Evolutionary conservation across 2,329 filamentous ascomycete genomes (phyloP), one percentile per base, ranked within the genome.

Genomic region (Fusarium zealandicum): DNA sequence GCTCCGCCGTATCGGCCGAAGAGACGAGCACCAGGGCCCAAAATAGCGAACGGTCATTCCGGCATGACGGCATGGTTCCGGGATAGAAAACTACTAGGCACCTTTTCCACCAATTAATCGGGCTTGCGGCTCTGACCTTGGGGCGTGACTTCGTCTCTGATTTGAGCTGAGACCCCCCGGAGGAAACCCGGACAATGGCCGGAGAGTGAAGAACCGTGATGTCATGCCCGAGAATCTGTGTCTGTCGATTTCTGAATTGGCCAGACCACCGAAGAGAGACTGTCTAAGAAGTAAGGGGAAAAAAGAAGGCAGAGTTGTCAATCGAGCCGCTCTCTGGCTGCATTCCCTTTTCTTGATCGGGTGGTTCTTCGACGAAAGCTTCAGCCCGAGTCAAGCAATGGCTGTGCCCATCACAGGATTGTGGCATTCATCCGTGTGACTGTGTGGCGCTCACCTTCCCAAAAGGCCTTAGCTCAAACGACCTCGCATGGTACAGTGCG

Each of bases 1-100:
- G 42, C 45, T 48, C 53, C 59, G 58, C 54, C 39, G 40, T 61
- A 58, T 61, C 58, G 58, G 58, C 57, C 58, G 58, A 45, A 50
- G 42, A 50, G 17, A 31, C 38, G 44, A 32, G 14, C 27, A 22
- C 30, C 41, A 31, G 25, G 38, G 35, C 45, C 38, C 46, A 45
- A 18, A 57, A 25, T 9, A 28, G 53, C 22, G 12, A 32, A 33
- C 50, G 17, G 43, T 25, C 2, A 14, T 32, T 42, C 14, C 11
- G 35, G 22, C 22, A 25, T 25, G 22, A 8, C 22, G 9, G 32
- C 32, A 52, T 52, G 46, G 40, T 45, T 20, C 39, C 14, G 38
- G 30, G 10, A 32, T 9, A 6, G 18, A 36, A 43, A 38, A 35
- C 30, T 35, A 25, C 30, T 9, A 20, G 40, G 53, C 36, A 61